A percentile compares a stretch with the other conserved stretches of the same genome.
Evolutionary conservation across 129 eudicot species (phyloP).

Genomic region (Erigeron canadensis): DNA sequence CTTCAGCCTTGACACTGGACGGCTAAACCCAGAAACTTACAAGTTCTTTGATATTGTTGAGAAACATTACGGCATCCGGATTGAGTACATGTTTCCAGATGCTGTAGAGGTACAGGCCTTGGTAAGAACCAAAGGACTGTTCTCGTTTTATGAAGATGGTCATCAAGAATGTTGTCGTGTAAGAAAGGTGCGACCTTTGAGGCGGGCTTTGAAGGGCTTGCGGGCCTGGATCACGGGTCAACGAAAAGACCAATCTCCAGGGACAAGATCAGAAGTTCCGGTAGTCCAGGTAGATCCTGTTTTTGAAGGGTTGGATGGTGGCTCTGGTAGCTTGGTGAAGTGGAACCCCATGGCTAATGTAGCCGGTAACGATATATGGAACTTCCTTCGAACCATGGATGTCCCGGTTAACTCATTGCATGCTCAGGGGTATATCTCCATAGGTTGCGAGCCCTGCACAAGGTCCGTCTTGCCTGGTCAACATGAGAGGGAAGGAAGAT

Average conservation of each 20-base stretch:
- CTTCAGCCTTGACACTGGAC: conserved; percentile 91
- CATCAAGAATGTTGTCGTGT: conserved; percentile 99
- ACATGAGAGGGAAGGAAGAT: conserved; percentile 97
- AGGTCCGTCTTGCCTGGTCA: conserved; percentile 93
- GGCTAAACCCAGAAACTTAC: conserved; percentile 90
- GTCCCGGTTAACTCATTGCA: conserved; percentile 97
- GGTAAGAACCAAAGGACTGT: conserved; percentile 84
- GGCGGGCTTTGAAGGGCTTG: conserved; percentile 85
- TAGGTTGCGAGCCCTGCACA: conserved; percentile 99
- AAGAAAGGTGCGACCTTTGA: conserved; percentile 87
- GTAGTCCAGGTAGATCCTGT: conserved; percentile 90
- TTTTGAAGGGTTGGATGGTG: conserved; percentile 90
- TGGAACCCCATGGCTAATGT: conserved; percentile 92
- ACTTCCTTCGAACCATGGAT: conserved; percentile 72
- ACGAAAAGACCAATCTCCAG: conserved; percentile 96
- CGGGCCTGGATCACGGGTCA: conserved; percentile 99
- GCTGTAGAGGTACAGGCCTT: conserved; percentile 86
- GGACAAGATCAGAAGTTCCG: conserved; percentile 92
- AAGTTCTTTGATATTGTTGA: conserved; percentile 75
- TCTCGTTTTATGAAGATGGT: conserved; percentile 93
- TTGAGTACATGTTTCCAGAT: conserved; percentile 98
- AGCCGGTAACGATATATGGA: conserved; percentile 74
- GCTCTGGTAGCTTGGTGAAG: conserved; percentile 84
- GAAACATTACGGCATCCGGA: conserved; percentile 70
- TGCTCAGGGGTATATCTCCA: conserved; percentile 77